phyloP scores from a whole-genome alignment of 2,329 filamentous ascomycete species.

The Massarina eburnea region DNA sequence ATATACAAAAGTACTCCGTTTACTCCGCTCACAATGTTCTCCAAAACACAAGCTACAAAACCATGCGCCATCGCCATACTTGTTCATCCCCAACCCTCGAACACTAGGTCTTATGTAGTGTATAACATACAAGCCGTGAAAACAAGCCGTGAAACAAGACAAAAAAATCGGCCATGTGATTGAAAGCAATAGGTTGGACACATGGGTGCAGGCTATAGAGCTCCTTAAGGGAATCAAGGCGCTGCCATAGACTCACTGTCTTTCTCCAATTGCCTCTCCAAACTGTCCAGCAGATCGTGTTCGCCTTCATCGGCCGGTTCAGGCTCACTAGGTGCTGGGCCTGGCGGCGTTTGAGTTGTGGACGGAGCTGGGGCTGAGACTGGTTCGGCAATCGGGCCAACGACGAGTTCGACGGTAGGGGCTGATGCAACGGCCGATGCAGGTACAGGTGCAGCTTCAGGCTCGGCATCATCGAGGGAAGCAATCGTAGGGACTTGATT shows the following conservation, averaged over 20 bases:
- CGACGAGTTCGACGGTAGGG: constrained; percentile 3
- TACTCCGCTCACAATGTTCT: too few relatives aligned
- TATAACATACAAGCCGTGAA: too few relatives aligned
- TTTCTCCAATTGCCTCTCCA: constrained; percentile 49
- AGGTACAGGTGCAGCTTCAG: constrained; percentile 3
- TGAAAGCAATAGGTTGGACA: not conserved
- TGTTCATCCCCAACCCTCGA: too few relatives aligned
- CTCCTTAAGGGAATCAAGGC: not conserved
- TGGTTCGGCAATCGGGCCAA: constrained; percentile 1
- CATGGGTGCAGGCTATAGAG: not conserved
- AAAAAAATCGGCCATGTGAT: too few relatives aligned
- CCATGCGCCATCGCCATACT: too few relatives aligned
- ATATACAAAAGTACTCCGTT: not conserved
- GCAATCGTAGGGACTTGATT: constrained; percentile 27
- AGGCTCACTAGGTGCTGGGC: constrained; percentile 11
- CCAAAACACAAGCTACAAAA: too few relatives aligned
- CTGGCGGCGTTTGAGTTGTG: constrained; percentile 4
- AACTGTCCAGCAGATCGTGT: constrained; percentile 50
- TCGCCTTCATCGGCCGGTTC: constrained; percentile 39
- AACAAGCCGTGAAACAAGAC: too few relatives aligned
- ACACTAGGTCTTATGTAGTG: too few relatives aligned
- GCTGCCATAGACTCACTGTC: constrained; percentile 21
- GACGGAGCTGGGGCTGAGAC: constrained; percentile 6
- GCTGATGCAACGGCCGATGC: not conserved
- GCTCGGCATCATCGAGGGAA: constrained; percentile 3